A percentile compares a stretch with the other conserved stretches of the same genome.
These are phyloP conservation scores for Venturiaceae sp. DNA, from an alignment of 2,329 filamentous ascomycete genomes.

Conservation along the genomic window DNA sequence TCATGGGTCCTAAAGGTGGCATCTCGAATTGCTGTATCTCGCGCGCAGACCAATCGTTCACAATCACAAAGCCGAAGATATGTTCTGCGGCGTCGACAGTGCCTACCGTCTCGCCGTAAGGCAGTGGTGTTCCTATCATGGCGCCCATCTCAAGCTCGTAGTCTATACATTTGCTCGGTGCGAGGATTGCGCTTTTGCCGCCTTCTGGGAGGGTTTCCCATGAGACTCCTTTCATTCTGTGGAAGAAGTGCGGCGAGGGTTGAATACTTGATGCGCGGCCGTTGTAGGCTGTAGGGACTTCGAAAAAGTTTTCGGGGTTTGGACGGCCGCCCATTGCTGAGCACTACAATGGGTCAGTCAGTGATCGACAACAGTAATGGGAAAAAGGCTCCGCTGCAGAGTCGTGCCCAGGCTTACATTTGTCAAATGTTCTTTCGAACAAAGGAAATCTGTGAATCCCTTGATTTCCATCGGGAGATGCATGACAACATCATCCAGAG, in stretches of 20 bases:
- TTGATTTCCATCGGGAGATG: slow-evolving; percentile 46
- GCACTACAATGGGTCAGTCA: too few relatives aligned
- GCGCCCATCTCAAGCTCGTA: slow-evolving; percentile 41
- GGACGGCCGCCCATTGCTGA: too few relatives aligned
- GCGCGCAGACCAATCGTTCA: slow-evolving; percentile 47
- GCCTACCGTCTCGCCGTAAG: slow-evolving; percentile 26
- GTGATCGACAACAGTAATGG: too few relatives aligned
- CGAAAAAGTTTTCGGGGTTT: too few relatives aligned
- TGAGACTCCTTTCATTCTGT: slow-evolving; percentile 35
- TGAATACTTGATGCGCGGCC: slow-evolving; percentile 46
- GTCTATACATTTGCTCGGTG: slow-evolving; percentile 31
- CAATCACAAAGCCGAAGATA: slow-evolving; percentile 52
- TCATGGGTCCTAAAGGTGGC: slow-evolving; percentile 71
- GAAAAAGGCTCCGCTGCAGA: too few relatives aligned
- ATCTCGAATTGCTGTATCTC: slow-evolving; percentile 66
- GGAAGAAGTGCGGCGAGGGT: slow-evolving; percentile 36
- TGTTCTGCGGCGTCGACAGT: slow-evolving; percentile 36
- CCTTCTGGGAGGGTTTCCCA: too few relatives aligned
- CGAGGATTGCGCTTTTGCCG: too few relatives aligned
- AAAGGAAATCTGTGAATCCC: slow-evolving; percentile 50
- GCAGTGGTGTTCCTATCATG: slow-evolving; percentile 28
- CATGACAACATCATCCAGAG: too few relatives aligned
- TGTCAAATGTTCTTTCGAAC: too few relatives aligned
- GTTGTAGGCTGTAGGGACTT: slow-evolving; percentile 43
- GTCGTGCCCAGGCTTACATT: too few relatives aligned